phyloP scores from a whole-genome alignment of 805 yeast genomes.

The Wickerhamiella lipophila region DNA sequence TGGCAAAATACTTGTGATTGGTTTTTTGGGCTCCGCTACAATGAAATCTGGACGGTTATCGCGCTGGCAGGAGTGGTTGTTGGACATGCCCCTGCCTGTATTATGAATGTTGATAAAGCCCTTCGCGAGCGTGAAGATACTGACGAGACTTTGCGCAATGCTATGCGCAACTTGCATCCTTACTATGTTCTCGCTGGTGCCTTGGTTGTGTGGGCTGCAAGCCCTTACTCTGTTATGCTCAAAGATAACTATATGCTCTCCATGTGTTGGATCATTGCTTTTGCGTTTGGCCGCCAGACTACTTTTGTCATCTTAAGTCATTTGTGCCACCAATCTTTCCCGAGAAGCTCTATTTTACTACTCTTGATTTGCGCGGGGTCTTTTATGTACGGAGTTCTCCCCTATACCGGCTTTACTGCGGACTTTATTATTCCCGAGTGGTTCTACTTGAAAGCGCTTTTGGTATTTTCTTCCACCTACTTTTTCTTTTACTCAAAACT shows the following conservation, averaged over 20 bases:
- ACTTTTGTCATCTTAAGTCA: conserved; percentile 59
- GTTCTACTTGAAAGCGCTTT: conserved; percentile 39
- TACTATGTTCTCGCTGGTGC: conserved; percentile 43
- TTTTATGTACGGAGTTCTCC: conserved; percentile 37
- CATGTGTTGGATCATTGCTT: conserved; percentile 67
- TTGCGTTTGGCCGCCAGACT: conserved; percentile 71
- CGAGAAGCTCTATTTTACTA: conserved; percentile 57
- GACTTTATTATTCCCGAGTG: conserved; percentile 22
- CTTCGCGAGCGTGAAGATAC: conserved; percentile 35
- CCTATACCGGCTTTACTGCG: conserved; percentile 33
- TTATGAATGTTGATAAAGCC: conserved; percentile 31
- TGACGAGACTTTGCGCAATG: conserved; percentile 33
- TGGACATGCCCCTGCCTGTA: conserved; percentile 57
- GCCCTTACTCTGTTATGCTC: conserved; percentile 39
- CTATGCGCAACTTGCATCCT: conserved; percentile 42
- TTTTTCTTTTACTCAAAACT: conserved; percentile 58
- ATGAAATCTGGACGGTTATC: conserved; percentile 24
- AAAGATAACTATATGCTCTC: conserved; percentile 42
- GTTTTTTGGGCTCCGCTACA: conserved; percentile 26
- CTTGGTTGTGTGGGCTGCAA: conserved; percentile 35
- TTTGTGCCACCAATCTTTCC: conserved; percentile 70
- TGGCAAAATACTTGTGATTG: conserved; percentile 8
- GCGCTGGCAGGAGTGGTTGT: conserved; percentile 31
- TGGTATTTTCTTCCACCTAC: conserved; percentile 55
- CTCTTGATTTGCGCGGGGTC: conserved; percentile 31